These are phyloP conservation scores for Solanum arcanum DNA, from an alignment of 257 asterid species.

Conservation along the genomic window DNA sequence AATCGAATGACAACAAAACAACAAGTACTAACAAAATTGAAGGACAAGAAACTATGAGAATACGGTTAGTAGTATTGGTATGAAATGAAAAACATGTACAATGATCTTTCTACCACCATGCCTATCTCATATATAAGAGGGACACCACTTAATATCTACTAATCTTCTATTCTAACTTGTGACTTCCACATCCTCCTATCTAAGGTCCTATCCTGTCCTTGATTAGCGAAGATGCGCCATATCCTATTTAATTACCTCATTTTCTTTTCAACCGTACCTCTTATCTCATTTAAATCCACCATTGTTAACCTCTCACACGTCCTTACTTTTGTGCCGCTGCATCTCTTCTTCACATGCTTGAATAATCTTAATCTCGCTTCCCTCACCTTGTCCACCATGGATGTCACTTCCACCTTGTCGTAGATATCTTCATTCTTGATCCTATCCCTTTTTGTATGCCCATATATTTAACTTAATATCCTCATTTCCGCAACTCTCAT, in stretches of 20 bases:
- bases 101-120: neutral
- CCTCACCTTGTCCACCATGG: neutral
- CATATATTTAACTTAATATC: neutral
- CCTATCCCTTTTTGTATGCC: neutral
- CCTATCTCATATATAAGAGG: neutral
- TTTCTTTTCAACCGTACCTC: neutral
- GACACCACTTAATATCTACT: neutral
- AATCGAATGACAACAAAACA: neutral
- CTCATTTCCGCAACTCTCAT: neutral
- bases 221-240: neutral
- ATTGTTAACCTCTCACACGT: neutral
- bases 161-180: neutral
- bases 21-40: neutral
- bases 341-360: neutral
- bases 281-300: neutral
- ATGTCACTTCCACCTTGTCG: neutral
- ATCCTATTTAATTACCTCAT: neutral
- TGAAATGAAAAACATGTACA: neutral
- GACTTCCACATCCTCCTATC: neutral
- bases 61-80: neutral
- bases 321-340: neutral
- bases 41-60: neutral
- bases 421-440: neutral
- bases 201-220: neutral
- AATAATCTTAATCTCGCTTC: neutral